phyloP scores from a whole-genome alignment of 306 rosid species.

The Quercus parvula region DNA sequence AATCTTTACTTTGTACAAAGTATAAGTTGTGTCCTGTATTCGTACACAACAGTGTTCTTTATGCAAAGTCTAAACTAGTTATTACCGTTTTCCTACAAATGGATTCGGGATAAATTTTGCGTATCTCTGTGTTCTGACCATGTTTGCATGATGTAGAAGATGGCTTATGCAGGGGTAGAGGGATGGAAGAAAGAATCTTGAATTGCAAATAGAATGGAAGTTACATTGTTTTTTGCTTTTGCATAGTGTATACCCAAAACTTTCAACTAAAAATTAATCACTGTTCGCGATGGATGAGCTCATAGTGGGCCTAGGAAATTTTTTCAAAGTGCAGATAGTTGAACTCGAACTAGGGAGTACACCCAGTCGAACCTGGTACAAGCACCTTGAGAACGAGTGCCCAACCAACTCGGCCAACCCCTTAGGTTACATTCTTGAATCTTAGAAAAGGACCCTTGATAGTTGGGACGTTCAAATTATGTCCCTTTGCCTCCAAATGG shows the following conservation, averaged over 20 bases:
- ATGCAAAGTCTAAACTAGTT: not conserved
- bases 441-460: constrained; percentile 19
- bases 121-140: constrained; percentile 19
- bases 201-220: constrained; percentile 45
- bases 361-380: no score
- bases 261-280: no score
- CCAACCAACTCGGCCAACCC: no score
- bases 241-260: no score
- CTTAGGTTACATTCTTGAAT: constrained; percentile 11
- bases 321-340: no score
- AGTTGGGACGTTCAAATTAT: constrained; percentile 22
- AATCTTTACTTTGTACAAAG: constrained; percentile 6
- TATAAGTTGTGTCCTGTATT: constrained; percentile 26
- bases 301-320: no score
- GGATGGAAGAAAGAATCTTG: constrained; percentile 33
- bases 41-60: constrained; percentile 35
- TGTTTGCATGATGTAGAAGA: constrained; percentile 47
- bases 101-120: constrained; percentile 32
- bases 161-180: constrained; percentile 38
- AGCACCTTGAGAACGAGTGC: no score
- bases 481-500: constrained; percentile 12
- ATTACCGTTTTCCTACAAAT: constrained; percentile 13
- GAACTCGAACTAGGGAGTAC: no score
- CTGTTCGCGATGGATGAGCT: no score
- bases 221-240: constrained; percentile 3